These are phyloP conservation scores for Quercus parvula DNA, from an alignment of 306 rosid genomes.

Conservation along the genomic window DNA sequence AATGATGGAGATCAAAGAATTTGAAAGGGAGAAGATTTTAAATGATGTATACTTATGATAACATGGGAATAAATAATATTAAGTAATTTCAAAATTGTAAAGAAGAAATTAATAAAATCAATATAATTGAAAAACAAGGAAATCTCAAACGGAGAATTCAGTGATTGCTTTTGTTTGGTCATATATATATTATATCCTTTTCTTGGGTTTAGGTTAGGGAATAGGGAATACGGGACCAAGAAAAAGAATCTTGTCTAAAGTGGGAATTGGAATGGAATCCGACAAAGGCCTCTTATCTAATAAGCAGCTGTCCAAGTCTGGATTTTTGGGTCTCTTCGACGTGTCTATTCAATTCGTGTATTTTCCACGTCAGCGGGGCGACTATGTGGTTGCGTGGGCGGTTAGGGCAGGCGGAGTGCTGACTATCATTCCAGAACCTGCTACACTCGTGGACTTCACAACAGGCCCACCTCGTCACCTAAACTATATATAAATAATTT, in stretches of 20 bases:
- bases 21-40: too few species aligned
- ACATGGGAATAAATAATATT: too few species aligned
- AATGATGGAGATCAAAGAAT: too few species aligned
- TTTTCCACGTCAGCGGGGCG: constrained; percentile 14
- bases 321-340: neutral
- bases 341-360: neutral
- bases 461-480: neutral
- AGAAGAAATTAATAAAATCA: too few species aligned
- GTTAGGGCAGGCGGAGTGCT: constrained; percentile 28
- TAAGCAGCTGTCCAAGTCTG: neutral
- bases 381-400: constrained; percentile 12
- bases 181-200: neutral
- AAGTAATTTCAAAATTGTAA: too few species aligned
- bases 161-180: too few species aligned
- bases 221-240: neutral
- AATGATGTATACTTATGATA: too few species aligned
- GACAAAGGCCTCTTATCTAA: neutral
- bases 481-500: too few species aligned
- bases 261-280: constrained; percentile 8
- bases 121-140: too few species aligned
- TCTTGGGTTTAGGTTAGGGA: neutral
- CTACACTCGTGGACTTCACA: neutral
- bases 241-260: constrained; percentile 2
- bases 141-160: too few species aligned
- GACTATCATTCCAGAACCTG: constrained; percentile 17